These are phyloP conservation scores for Lophiotrema nucula DNA, from an alignment of 495 filamentous ascomycete species.

Conservation along the genomic window DNA sequence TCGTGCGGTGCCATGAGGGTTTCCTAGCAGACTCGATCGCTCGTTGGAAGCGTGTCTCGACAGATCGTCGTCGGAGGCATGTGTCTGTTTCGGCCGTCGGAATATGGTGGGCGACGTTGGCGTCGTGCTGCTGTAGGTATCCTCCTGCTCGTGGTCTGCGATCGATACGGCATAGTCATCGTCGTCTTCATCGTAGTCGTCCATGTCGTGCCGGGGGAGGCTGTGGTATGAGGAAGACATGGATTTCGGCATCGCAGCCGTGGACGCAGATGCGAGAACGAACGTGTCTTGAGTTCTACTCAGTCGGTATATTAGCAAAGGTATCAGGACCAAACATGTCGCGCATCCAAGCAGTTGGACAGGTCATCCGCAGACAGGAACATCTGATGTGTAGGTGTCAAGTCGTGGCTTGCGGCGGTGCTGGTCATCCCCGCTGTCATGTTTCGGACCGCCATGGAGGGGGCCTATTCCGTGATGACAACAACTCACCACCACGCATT, in stretches of 20 bases:
- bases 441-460: slow-evolving; percentile 3
- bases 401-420: not conserved
- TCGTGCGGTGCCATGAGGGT: slow-evolving; percentile 12
- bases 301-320: slow-evolving; percentile 9
- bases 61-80: slow-evolving; percentile 27
- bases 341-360: not conserved
- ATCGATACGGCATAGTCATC: slow-evolving; percentile 7
- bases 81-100: slow-evolving; percentile 9
- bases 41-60: slow-evolving; percentile 13
- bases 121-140: slow-evolving; percentile 33
- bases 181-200: slow-evolving; percentile 21
- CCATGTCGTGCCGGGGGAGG: slow-evolving; percentile 4
- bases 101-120: slow-evolving; percentile 29
- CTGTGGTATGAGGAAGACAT: slow-evolving; percentile 28
- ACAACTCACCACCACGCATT: too few species aligned
- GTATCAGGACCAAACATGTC: slow-evolving; percentile 2
- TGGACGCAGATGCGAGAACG: not conserved
- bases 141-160: slow-evolving; percentile 23
- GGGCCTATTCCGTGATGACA: too few species aligned
- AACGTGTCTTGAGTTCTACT: slow-evolving; percentile 6
- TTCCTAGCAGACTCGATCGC: slow-evolving; percentile 30
- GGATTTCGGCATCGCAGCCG: slow-evolving; percentile 30
- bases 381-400: not conserved
- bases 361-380: slow-evolving; percentile 19
- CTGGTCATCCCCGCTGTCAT: not conserved